These are phyloP conservation scores for Mycena polygramma DNA, from an alignment of 768 basidiomycete species.

Conservation along the genomic window DNA sequence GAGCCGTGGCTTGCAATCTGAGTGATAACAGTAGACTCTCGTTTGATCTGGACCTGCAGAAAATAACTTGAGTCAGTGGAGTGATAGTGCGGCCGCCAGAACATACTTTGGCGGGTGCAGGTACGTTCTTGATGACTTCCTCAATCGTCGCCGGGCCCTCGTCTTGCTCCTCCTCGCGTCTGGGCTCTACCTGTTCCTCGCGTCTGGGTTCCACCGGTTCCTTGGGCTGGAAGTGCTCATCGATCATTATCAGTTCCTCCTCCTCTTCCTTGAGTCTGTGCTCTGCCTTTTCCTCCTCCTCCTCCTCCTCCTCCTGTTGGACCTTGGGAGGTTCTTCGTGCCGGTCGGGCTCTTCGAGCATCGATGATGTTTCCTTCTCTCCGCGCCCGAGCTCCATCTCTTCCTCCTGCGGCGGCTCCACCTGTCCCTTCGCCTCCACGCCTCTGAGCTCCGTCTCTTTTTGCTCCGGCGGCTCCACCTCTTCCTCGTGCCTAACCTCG, in stretches of 20 bases:
- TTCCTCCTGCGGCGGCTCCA: no score
- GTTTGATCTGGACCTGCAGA: conserved; percentile 16
- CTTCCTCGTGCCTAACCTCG: no score
- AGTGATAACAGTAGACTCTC: background rate
- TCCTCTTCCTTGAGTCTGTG: background rate
- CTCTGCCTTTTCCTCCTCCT: background rate
- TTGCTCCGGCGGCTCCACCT: no score
- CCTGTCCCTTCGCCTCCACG: background rate
- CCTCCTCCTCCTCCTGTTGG: background rate
- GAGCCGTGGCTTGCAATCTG: background rate
- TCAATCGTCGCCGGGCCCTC: background rate
- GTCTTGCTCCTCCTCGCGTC: background rate
- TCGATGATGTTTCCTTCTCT: background rate
- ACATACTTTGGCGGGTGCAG: background rate
- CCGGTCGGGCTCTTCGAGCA: no score
- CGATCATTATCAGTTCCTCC: background rate
- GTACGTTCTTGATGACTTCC: background rate
- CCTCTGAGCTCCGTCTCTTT: background rate
- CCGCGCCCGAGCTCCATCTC: background rate
- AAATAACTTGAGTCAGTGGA: background rate
- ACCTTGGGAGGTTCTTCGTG: no score
- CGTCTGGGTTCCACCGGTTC: background rate
- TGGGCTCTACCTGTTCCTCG: background rate
- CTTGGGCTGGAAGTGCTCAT: background rate
- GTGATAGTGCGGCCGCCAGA: background rate